These are phyloP conservation scores for Bruguiera parviflora DNA, from an alignment of 345 rosid species.

Conservation along the genomic window DNA sequence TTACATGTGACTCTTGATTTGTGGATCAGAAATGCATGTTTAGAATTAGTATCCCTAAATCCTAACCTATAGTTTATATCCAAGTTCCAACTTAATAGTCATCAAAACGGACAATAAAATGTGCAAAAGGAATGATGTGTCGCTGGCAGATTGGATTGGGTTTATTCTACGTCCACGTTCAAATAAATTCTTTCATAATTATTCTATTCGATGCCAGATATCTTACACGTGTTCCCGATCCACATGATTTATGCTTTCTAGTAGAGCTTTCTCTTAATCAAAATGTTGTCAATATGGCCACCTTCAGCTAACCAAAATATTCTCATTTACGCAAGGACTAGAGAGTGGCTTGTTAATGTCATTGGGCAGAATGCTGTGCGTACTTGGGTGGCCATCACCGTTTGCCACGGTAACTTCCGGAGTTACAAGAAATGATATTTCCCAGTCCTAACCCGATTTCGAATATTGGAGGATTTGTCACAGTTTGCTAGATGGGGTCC, in stretches of 20 bases:
- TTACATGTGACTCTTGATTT: slow-evolving; percentile 6
- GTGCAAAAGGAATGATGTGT: not conserved
- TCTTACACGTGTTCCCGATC: not conserved
- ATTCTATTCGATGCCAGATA: too few relatives aligned
- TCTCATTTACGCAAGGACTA: not conserved
- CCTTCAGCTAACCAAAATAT: not conserved
- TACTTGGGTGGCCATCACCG: too few relatives aligned
- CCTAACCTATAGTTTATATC: not conserved
- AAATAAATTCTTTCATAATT: too few relatives aligned
- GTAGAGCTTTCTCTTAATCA: not conserved
- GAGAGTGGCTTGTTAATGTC: too few relatives aligned
- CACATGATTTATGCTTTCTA: not conserved
- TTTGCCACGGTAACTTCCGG: too few relatives aligned
- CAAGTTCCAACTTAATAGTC: not conserved
- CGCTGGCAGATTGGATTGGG: not conserved
- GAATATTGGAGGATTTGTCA: too few relatives aligned
- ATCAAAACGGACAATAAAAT: slow-evolving; percentile 5
- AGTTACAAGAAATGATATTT: too few relatives aligned
- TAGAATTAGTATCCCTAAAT: not conserved
- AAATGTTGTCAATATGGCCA: too few relatives aligned
- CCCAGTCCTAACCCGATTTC: too few relatives aligned
- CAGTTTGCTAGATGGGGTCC: too few relatives aligned
- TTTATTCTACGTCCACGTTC: not conserved
- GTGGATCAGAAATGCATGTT: not conserved
- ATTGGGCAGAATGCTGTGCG: too few relatives aligned